These are phyloP conservation scores for Saccharomycopsis vini DNA, from an alignment of 805 yeast genomes.

Conservation along the genomic window DNA sequence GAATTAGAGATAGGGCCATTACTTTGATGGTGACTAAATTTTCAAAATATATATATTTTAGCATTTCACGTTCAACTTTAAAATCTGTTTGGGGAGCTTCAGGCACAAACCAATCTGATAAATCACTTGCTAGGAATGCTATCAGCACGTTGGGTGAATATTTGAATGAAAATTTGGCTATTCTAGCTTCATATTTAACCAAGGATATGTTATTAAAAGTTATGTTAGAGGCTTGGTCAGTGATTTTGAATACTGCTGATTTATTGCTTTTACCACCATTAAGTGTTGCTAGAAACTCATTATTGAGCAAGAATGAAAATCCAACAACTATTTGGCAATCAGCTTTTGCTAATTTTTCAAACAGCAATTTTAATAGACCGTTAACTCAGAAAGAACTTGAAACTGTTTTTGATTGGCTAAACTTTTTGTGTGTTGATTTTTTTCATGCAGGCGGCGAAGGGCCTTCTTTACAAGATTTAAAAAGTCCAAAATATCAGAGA, in stretches of 20 bases:
- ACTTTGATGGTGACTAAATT: constrained; percentile 68
- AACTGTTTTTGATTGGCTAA: constrained; percentile 62
- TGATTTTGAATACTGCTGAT: constrained; percentile 61
- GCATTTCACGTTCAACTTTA: constrained; percentile 49
- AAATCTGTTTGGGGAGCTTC: constrained; percentile 44
- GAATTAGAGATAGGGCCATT: constrained; percentile 59
- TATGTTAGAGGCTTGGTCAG: constrained; percentile 76
- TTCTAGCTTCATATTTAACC: constrained; percentile 52
- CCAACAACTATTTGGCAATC: constrained; percentile 29
- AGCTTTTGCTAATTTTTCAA: constrained; percentile 34
- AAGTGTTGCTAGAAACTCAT: constrained; percentile 31
- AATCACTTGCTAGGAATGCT: constrained; percentile 49
- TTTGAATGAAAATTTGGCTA: constrained; percentile 56
- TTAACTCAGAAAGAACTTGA: constrained; percentile 55
- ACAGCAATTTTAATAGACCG: constrained; percentile 27
- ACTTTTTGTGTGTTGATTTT: constrained; percentile 56
- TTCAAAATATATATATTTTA: constrained; percentile 49
- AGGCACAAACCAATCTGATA: constrained; percentile 36
- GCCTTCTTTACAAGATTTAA: constrained; percentile 56
- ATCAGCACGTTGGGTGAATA: constrained; percentile 68
- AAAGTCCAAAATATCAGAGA: constrained; percentile 54
- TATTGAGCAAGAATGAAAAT: constrained; percentile 26
- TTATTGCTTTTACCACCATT: constrained; percentile 65
- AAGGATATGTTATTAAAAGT: constrained; percentile 49
- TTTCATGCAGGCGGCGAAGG: constrained; percentile 79